Base-by-base conservation (phyloP, 2,329 filamentous ascomycete species). In the Pyrenophora tritici-repentis region DNA sequence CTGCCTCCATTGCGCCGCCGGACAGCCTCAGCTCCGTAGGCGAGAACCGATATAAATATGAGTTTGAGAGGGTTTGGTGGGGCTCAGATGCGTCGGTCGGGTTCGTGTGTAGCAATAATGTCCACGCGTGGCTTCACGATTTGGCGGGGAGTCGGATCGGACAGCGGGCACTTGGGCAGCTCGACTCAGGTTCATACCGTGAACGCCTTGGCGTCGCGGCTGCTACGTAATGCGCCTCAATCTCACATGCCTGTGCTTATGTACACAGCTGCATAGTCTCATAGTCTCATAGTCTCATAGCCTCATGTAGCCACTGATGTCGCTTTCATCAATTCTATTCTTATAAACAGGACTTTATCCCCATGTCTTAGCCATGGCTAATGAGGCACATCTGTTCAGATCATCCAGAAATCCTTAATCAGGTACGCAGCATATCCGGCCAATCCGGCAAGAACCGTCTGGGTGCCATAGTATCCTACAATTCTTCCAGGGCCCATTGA, bases 1-100 rank as follows among this genome's bases (percentile, higher is more conserved):
- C 88, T 73, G 94, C 93, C 84, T 97, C 93, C 93, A 97, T 73
- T 58, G 53, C 60, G 59, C 60, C 55, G 63, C 62, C 33, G 48
- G 44, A 34, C 26, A 35, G 20, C 31, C 26, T 36, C 31, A 20
- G 9, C 42, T 20, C 26, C 18, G 43, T 24, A 32, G 33, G 31
- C 26, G 38, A 31, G 35, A 36, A 12, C 37, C 18, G 43, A 37
- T 26, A 17, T 34, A 22, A 29, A 13, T 34, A n/a, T 17, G 32
- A 16, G 20, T 14, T 41, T 16, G 7, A 13, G 32, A 39, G 45
- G 26, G 38, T 47, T 20, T 12, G 40, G 42, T 9, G 35, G 29
- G 35, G 17, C 45, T 32, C 33, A 22, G 29, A 48, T 22, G 42
- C 36, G 42, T 41, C 39, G 51, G 44, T 40, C 26, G 32, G 44